Base-by-base conservation (phyloP, 495 filamentous ascomycete species). In the Xylaria flabelliformis region DNA sequence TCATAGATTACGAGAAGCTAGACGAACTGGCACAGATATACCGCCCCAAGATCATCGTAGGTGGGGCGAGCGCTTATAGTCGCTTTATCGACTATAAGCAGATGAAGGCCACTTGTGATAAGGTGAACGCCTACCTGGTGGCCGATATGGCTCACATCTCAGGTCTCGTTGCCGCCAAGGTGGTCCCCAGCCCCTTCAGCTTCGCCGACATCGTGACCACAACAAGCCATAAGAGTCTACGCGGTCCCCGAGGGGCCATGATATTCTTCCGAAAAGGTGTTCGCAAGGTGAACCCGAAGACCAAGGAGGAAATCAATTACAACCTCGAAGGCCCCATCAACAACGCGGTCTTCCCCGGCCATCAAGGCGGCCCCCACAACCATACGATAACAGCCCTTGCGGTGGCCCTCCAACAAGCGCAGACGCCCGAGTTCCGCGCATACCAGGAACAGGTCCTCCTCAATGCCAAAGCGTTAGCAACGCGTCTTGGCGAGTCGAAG, bases 141-240 rank as follows among this genome's bases (percentile, higher is more conserved):
- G 90, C 93, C 69, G 96, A 99, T 78, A 98, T 99, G 90, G 96
- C 96, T n/a, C 96, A 99, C 76, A 97, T 99, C 73, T 97, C 94
- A 26, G 96, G 96, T 69, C 85, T 98, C 55, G 90, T 99, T 46
- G 97, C 96, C 17, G 97, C 93, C 58, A 92, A 91, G 74, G 97
- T 97, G 42, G 88, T 97, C 69, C 93, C 92, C 15, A 91, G 91
- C 53, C 96, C 96, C n/a, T 99, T 99, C 81, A 83, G 83, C 53
- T 88, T 94, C 83, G 92, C 93, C 56, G 96, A 99, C 78, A 90
- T 99, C 61, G 97, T 99, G 70, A 98, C 96, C 50, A 99, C 96
- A n/a, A 99, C 96, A 53, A 97, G 92, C 53, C 96, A 99, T 88
- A 99, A 99, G 85, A 97, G 93, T 48, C 87, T 99, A 29, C 93